Conservation (phyloP, 345 rosid species). For the Turritis glabra region DNA sequence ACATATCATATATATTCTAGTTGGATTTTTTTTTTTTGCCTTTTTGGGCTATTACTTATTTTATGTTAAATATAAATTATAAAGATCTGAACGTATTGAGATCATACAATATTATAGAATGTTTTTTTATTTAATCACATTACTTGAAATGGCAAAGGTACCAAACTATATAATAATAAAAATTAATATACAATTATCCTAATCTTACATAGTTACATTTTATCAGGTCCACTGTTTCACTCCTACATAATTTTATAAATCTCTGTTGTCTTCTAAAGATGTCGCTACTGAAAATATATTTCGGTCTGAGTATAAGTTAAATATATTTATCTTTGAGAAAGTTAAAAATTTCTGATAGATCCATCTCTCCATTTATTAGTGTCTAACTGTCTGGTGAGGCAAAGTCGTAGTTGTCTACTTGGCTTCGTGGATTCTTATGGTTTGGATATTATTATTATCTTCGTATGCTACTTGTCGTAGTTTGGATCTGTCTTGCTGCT, state of each 20-base stretch:
- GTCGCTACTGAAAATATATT: background rate
- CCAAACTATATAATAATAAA: background rate
- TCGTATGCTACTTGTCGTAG: background rate
- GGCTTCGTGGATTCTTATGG: slow-evolving; percentile 6
- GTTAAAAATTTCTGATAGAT: background rate
- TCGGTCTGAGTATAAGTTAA: no score
- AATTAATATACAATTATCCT: background rate
- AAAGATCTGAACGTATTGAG: background rate
- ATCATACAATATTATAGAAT: background rate
- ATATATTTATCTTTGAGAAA: background rate
- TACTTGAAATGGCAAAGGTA: background rate
- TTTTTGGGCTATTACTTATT: background rate
- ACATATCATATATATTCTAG: background rate
- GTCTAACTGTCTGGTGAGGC: background rate
- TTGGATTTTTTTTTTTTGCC: background rate
- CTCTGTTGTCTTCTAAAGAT: background rate
- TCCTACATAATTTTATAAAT: background rate
- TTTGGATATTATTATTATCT: background rate
- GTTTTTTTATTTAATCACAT: background rate
- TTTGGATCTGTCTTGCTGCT: slow-evolving; percentile 11
- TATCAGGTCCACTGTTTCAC: background rate
- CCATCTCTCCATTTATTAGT: slow-evolving; percentile 9
- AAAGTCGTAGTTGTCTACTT: slow-evolving; percentile 13
- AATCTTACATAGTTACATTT: background rate
- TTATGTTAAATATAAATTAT: background rate